phyloP scores from a whole-genome alignment of 345 rosid genomes.

The Eucalyptus camaldulensis region DNA sequence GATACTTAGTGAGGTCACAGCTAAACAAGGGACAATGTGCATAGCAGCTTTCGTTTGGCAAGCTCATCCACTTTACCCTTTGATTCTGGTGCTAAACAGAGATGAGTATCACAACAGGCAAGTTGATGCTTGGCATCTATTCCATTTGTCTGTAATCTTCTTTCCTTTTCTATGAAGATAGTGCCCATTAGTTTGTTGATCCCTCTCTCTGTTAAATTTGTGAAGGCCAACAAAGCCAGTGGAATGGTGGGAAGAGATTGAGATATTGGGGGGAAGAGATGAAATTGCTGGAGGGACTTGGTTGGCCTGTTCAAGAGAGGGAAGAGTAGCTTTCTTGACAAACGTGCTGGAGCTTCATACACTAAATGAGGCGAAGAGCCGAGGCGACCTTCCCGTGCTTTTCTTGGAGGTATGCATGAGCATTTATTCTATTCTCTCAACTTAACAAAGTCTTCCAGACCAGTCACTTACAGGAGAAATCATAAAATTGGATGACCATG shows the following conservation, averaged over 20 bases:
- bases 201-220: neutral
- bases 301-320: conserved; percentile 52
- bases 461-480: neutral
- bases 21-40: conserved; percentile 20
- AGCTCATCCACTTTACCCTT: conserved; percentile 47
- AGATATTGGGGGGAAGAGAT: conserved; percentile 51
- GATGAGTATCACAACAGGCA: conserved; percentile 65
- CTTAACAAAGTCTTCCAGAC: neutral
- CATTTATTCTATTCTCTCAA: neutral
- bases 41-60: conserved; percentile 55
- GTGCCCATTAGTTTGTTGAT: neutral
- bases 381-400: conserved; percentile 56
- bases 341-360: conserved; percentile 57
- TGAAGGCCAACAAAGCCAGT: conserved; percentile 42
- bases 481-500: neutral
- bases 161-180: neutral
- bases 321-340: conserved; percentile 51
- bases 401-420: conserved; percentile 35
- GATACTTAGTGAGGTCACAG: neutral
- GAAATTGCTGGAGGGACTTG: conserved; percentile 60
- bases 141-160: neutral
- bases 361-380: conserved; percentile 34
- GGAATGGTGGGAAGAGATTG: conserved; percentile 51
- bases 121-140: neutral
- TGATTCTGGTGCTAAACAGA: conserved; percentile 53